These are phyloP conservation scores for Gossypium herbaceum DNA, from an alignment of 345 rosid genomes.

Conservation along the genomic window DNA sequence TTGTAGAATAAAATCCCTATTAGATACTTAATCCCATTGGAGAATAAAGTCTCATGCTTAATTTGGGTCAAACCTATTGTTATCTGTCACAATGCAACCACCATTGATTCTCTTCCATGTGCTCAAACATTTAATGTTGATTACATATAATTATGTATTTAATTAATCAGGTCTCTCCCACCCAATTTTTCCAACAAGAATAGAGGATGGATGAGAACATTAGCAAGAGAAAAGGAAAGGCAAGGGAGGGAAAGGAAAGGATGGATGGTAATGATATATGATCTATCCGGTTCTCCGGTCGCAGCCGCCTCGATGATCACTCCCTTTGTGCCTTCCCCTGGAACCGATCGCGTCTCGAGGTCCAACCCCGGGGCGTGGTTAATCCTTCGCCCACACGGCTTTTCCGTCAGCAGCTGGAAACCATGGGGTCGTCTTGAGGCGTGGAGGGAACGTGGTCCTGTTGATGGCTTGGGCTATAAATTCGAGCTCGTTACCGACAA, in stretches of 20 bases:
- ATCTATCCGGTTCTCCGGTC: slow-evolving; percentile 86
- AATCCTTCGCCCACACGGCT: slow-evolving; percentile 70
- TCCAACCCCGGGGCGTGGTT: slow-evolving; percentile 96
- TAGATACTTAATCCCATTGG: not conserved
- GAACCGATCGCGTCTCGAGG: slow-evolving; percentile 80
- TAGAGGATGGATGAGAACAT: slow-evolving; percentile 66
- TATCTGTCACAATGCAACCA: slow-evolving; percentile 21
- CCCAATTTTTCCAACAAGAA: slow-evolving; percentile 43
- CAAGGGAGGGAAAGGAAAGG: slow-evolving; percentile 75
- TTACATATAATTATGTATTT: too few relatives aligned
- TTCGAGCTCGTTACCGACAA: slow-evolving; percentile 72
- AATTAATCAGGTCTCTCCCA: slow-evolving; percentile 42
- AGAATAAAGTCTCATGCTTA: not conserved
- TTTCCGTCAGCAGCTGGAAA: slow-evolving; percentile 82
- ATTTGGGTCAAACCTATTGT: slow-evolving; percentile 29
- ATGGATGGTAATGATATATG: slow-evolving; percentile 89
- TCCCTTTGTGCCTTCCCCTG: slow-evolving; percentile 91
- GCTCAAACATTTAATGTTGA: slow-evolving; percentile 20
- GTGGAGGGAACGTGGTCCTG: slow-evolving; percentile 80
- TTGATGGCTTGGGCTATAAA: slow-evolving; percentile 83
- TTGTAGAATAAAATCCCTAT: slow-evolving; percentile 3
- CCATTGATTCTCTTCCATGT: slow-evolving; percentile 41
- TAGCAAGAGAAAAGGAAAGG: slow-evolving; percentile 56
- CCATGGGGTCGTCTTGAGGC: slow-evolving; percentile 98
- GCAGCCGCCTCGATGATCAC: slow-evolving; percentile 95